phyloP scores from a whole-genome alignment of 495 filamentous ascomycete species.

The Xylaria bambusicola region DNA sequence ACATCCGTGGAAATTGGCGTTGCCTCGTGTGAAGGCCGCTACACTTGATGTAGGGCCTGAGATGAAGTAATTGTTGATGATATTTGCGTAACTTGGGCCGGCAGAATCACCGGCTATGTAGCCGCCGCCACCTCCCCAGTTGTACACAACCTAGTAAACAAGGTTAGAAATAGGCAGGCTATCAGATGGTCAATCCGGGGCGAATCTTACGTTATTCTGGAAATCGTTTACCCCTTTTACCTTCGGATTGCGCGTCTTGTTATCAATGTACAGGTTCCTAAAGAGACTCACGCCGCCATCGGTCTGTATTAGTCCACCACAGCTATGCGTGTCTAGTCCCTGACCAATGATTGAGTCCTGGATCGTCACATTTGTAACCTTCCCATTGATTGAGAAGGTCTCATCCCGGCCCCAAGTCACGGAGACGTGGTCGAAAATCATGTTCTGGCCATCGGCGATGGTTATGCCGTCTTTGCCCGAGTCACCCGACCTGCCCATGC shows the following conservation, averaged over 20 bases:
- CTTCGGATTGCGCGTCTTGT: constrained; percentile 37
- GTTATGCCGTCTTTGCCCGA: constrained; percentile 43
- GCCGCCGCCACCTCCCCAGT: constrained; percentile 38
- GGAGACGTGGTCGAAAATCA: constrained; percentile 46
- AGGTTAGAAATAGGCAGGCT: not conserved
- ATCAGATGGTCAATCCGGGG: not conserved
- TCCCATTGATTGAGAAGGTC: constrained; percentile 39
- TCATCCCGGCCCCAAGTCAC: constrained; percentile 39
- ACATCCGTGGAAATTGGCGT: constrained; percentile 38
- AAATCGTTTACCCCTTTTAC: constrained; percentile 34
- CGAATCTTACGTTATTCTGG: constrained; percentile 27
- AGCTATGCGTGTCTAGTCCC: constrained; percentile 38
- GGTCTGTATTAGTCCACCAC: constrained; percentile 33
- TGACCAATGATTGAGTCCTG: constrained; percentile 47
- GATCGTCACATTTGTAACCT: constrained; percentile 41
- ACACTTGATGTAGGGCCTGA: constrained; percentile 42
- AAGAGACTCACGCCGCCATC: constrained; percentile 35
- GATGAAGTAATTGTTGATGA: constrained; percentile 49
- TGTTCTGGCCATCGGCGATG: constrained; percentile 39
- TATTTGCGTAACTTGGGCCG: constrained; percentile 38
- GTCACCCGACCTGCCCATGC: constrained; percentile 39
- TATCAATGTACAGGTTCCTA: constrained; percentile 45
- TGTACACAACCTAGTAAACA: constrained; percentile 35
- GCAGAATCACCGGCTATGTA: constrained; percentile 42
- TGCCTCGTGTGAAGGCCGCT: constrained; percentile 36